Evolutionary conservation across 495 filamentous ascomycete species (phyloP), one percentile per base, ranked within the genome.

Genomic region (Tuber magnatum): DNA sequence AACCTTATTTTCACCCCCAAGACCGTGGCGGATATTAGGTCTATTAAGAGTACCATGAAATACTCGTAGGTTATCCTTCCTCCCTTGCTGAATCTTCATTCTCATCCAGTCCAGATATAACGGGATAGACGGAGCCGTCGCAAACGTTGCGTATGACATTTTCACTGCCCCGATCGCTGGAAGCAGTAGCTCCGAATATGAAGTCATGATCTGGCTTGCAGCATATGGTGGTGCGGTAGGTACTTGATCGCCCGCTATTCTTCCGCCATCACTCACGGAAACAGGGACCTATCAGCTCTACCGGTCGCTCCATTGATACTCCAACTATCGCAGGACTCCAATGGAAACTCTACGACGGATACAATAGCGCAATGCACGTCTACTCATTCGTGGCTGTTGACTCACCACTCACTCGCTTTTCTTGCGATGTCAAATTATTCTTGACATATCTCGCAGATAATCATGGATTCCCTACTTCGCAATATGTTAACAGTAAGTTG

Each of bases 171-270:
- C 86, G 38, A 85, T 84, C 32, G 78, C 87, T 16, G 80, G 80
- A 71, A 73, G 70, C 38, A 85, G 85, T 38, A 80, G 80, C 48
- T 82, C 85, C 42, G 85, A 88, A 79, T 91, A 90, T 82, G 90
- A 92, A 83, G 86, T 92, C 81, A 92, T 92, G 90, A 85, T 92
- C 79, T 92, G 90, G 90, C 72, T 79, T 35, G 56, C 56, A 65
- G 28, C 56, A 14, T 65, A 65, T 65, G 56, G 56, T 65, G 28
- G 28, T 18, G 56, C 56, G 1, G 56, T 65, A 65, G 20, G 56
- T 65, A 35, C 56, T 65, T 35, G 16, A 65, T 35, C 28, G 28
- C 3, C 28, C 18, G 18, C 9, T 7, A 8, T 32, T 35, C 28
- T 35, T 65, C 28, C 16, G 16, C 56, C 56, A 35, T 65, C 3